Percentiles rank a stretch among this genome's conserved stretches.
These are phyloP conservation scores for Saccharomycopsis sp. DNA, from an alignment of 805 yeast genomes.

Conservation along the genomic window DNA sequence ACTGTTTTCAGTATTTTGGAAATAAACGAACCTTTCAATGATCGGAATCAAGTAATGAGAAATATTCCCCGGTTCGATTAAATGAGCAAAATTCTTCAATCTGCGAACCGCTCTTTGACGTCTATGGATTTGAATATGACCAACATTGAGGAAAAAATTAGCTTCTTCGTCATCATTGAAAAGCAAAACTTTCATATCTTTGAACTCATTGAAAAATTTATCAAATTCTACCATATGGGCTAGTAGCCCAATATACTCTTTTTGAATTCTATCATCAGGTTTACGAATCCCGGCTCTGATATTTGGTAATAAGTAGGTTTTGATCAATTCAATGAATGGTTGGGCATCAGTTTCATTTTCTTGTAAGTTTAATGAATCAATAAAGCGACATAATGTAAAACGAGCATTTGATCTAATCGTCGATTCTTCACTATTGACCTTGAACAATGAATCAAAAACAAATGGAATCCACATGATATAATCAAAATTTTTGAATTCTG, in stretches of 20 bases:
- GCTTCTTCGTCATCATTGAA: conserved; percentile 71
- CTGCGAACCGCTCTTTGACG: conserved; percentile 76
- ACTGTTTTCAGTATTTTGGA: conserved; percentile 33
- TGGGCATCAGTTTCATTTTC: conserved; percentile 22
- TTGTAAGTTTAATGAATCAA: conserved; percentile 40
- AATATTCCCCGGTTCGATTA: conserved; percentile 46
- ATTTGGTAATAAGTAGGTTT: conserved; percentile 49
- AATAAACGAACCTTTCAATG: conserved; percentile 66
- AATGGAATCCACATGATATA: conserved; percentile 72
- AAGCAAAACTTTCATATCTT: conserved; percentile 56
- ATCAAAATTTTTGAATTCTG: conserved; percentile 31
- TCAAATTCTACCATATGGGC: conserved; percentile 48
- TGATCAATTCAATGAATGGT: conserved; percentile 33
- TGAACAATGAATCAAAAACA: conserved; percentile 55
- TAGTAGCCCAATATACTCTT: conserved; percentile 60
- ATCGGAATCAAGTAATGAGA: conserved; percentile 79
- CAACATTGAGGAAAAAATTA: conserved; percentile 65
- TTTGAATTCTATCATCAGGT: conserved; percentile 38
- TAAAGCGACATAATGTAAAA: conserved; percentile 47
- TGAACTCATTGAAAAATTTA: conserved; percentile 33
- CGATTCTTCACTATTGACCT: conserved; percentile 69
- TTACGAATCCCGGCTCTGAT: conserved; percentile 58
- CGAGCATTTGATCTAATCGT: conserved; percentile 74
- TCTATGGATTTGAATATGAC: conserved; percentile 77
- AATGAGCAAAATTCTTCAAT: conserved; percentile 37